Evolutionary conservation across 2,329 filamentous ascomycete genomes (phyloP).

Genomic region (Fusarium palustre): DNA sequence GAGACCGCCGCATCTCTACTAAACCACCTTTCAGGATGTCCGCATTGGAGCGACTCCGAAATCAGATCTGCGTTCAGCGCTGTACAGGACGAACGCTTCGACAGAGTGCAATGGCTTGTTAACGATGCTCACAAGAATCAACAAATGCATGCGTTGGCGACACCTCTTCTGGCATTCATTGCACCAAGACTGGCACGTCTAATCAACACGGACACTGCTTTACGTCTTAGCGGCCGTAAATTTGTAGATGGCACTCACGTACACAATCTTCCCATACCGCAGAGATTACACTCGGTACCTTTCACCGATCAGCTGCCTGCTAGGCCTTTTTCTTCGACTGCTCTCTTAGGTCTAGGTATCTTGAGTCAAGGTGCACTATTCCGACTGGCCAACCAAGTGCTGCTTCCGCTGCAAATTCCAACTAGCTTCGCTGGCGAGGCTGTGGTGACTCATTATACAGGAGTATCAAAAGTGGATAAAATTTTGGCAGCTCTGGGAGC

Average conservation of each 20-base stretch:
- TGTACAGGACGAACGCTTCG: neutral
- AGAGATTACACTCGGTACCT: neutral
- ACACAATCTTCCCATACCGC: neutral
- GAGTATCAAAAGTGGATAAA: neutral
- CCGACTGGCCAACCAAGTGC: fast-evolving
- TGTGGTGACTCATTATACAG: neutral
- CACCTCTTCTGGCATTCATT: neutral
- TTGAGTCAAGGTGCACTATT: neutral
- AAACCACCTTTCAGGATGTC: neutral
- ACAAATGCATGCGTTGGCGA: neutral
- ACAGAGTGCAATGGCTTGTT: neutral
- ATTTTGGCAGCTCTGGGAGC: neutral
- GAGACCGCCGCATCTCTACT: constrained; percentile 4
- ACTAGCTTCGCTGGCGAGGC: neutral
- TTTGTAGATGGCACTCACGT: neutral
- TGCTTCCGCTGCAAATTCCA: neutral
- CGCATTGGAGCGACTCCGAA: neutral
- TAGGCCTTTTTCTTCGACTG: neutral
- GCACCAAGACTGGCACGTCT: neutral
- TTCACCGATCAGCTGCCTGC: neutral
- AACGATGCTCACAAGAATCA: neutral
- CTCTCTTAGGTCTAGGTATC: fast-evolving
- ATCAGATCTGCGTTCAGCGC: neutral
- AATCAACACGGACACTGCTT: fast-evolving
- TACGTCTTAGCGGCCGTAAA: fast-evolving